A percentile compares a stretch with the other conserved stretches of the same genome.
These are phyloP conservation scores for Magnaporthiopsis incrustans DNA, from an alignment of 2,329 filamentous ascomycete genomes.

Conservation along the genomic window DNA sequence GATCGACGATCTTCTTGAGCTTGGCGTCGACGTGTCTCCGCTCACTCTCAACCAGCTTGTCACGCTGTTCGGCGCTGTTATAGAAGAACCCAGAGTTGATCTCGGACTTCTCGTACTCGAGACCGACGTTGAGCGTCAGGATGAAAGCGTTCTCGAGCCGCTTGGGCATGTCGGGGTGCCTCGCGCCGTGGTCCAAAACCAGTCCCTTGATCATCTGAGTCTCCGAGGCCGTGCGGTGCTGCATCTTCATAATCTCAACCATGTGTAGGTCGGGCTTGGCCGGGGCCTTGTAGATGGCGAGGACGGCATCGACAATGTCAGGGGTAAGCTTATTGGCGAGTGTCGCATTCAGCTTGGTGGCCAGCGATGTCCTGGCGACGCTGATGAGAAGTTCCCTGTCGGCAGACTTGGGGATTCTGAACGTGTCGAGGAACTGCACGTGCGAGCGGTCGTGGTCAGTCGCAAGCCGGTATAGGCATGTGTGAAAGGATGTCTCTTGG, in stretches of 20 bases:
- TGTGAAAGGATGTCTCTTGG: neutral
- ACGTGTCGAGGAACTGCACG: slow-evolving; percentile 76
- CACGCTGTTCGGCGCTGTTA: slow-evolving; percentile 89
- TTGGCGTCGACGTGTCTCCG: slow-evolving; percentile 93
- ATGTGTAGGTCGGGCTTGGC: slow-evolving; percentile 96
- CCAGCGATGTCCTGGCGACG: slow-evolving; percentile 87
- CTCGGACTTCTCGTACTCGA: slow-evolving; percentile 98
- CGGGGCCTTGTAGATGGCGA: slow-evolving; percentile 84
- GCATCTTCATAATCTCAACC: slow-evolving; percentile 99
- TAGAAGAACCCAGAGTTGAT: slow-evolving; percentile 99
- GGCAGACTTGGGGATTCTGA: slow-evolving; percentile 82
- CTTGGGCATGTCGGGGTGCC: slow-evolving; percentile 98
- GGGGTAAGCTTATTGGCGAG: slow-evolving; percentile 89
- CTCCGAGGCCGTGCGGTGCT: slow-evolving; percentile 91
- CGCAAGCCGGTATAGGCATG: neutral
- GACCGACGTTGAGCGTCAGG: slow-evolving; percentile 87
- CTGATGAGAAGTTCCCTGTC: slow-evolving; percentile 90
- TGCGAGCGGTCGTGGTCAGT: neutral
- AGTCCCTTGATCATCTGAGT: slow-evolving; percentile 92
- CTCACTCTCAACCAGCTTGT: slow-evolving; percentile 97
- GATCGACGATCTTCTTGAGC: slow-evolving; percentile 91
- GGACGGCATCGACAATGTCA: slow-evolving; percentile 90
- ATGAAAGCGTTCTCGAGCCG: slow-evolving; percentile 92
- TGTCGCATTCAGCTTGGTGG: slow-evolving; percentile 86
- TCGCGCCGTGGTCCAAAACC: slow-evolving; percentile 87